Percentiles rank a stretch among this genome's conserved stretches.
These are phyloP conservation scores for Acidiella bohemica DNA, from an alignment of 495 filamentous ascomycete genomes.

Conservation along the genomic window DNA sequence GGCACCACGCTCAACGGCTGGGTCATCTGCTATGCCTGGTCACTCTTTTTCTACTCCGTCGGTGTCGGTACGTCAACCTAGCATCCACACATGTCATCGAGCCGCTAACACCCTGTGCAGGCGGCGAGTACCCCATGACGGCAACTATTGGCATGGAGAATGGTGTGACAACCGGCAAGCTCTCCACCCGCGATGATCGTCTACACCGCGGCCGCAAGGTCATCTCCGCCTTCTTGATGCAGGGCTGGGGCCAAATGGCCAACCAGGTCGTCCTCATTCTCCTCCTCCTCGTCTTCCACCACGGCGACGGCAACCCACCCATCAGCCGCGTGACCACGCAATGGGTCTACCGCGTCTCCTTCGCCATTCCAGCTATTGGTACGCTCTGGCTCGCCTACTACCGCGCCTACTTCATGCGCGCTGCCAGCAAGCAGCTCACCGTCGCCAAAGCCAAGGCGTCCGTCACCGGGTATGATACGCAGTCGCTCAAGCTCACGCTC, in stretches of 20 bases:
- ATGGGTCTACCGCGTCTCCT: slow-evolving; percentile 75
- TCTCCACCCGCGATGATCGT: slow-evolving; percentile 80
- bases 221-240: slow-evolving; percentile 88
- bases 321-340: slow-evolving; percentile 59
- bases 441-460: slow-evolving; percentile 68
- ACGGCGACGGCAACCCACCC: slow-evolving; percentile 53
- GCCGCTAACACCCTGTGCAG: too few species aligned
- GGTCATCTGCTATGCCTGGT: slow-evolving; percentile 87
- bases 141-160: slow-evolving; percentile 94
- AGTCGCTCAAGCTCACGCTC: slow-evolving; percentile 62
- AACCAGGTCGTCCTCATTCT: slow-evolving; percentile 81
- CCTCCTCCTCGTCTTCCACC: slow-evolving; percentile 67
- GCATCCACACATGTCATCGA: too few species aligned
- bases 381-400: slow-evolving; percentile 90
- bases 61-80: too few species aligned
- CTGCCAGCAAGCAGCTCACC: slow-evolving; percentile 56
- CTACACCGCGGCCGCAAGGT: slow-evolving; percentile 87
- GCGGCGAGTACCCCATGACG: slow-evolving; percentile 90
- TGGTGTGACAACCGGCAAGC: slow-evolving; percentile 63
- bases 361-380: slow-evolving; percentile 70
- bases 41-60: slow-evolving; percentile 78
- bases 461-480: slow-evolving; percentile 74
- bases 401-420: slow-evolving; percentile 77
- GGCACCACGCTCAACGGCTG: slow-evolving; percentile 68
- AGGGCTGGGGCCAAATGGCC: slow-evolving; percentile 87